phyloP scores from a whole-genome alignment of 2,329 filamentous ascomycete genomes.

The Alternaria solani region DNA sequence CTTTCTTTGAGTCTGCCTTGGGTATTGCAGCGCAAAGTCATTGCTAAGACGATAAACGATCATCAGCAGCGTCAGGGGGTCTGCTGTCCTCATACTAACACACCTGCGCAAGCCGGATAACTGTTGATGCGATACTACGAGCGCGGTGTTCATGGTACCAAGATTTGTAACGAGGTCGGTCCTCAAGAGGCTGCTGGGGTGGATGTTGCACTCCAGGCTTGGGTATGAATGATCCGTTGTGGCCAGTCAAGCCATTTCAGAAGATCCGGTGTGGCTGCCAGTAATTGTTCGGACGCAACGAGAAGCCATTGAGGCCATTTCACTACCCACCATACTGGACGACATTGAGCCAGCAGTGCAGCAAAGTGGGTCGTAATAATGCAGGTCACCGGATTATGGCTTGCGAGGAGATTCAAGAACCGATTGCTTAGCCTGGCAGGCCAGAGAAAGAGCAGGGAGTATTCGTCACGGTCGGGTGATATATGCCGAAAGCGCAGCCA shows the following conservation, averaged over 20 bases:
- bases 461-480: slow-evolving; percentile 30
- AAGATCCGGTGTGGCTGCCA: slow-evolving; percentile 37
- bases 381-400: slow-evolving; percentile 39
- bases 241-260: slow-evolving; percentile 42
- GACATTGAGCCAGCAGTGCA: slow-evolving; percentile 31
- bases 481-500: slow-evolving; percentile 30
- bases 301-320: slow-evolving; percentile 44
- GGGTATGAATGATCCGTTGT: slow-evolving; percentile 23
- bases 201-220: slow-evolving; percentile 6
- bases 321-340: slow-evolving; percentile 38
- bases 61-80: background rate
- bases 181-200: background rate
- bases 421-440: slow-evolving; percentile 29
- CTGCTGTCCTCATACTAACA: background rate
- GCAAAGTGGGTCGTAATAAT: slow-evolving; percentile 41
- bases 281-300: slow-evolving; percentile 29
- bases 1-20: background rate
- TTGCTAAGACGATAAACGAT: background rate
- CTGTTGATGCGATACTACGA: background rate
- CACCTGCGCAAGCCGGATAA: background rate
- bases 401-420: slow-evolving; percentile 36
- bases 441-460: slow-evolving; percentile 38
- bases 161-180: background rate
- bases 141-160: background rate
- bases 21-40: background rate